These are phyloP conservation scores for Poa annua DNA, from an alignment of 176 grass and related monocot genomes.

Conservation along the genomic window DNA sequence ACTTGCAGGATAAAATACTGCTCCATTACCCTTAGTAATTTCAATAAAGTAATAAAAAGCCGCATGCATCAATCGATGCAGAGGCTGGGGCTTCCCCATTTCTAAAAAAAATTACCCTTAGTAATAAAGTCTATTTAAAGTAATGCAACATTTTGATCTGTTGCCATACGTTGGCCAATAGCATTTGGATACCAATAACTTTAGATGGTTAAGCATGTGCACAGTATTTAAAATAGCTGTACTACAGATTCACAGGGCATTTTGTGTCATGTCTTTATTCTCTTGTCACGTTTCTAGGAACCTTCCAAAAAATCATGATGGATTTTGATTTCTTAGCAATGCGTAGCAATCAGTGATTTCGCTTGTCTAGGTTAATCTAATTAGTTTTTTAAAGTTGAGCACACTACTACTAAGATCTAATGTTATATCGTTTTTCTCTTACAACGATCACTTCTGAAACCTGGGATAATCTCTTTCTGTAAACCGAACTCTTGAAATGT, in stretches of 20 bases:
- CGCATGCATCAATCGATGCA: too few relatives aligned
- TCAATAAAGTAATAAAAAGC: too few relatives aligned
- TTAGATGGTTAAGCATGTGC: constrained; percentile 44
- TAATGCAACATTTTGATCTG: constrained; percentile 33
- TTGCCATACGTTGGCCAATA: constrained; percentile 28
- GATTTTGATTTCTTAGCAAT: constrained; percentile 27
- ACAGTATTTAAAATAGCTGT: constrained; percentile 37
- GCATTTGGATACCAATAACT: constrained; percentile 27
- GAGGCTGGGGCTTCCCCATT: too few relatives aligned
- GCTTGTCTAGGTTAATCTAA: not conserved
- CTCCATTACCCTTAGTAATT: constrained; percentile 12
- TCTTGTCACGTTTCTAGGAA: constrained; percentile 42
- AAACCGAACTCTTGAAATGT: constrained; percentile 11
- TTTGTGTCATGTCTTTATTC: constrained; percentile 24
- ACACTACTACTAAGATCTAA: constrained; percentile 30
- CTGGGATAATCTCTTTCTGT: too few relatives aligned
- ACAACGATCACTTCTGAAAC: not conserved
- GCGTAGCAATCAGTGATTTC: constrained; percentile 10
- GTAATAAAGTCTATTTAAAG: constrained; percentile 30
- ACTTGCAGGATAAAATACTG: constrained; percentile 45
- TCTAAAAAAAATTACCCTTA: constrained; percentile 28
- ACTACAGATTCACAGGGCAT: constrained; percentile 15
- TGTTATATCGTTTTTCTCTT: not conserved
- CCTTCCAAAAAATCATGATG: constrained; percentile 35
- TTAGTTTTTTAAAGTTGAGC: not conserved